A percentile compares a stretch with the other conserved stretches of the same genome.
These are phyloP conservation scores for Candida sanyaensis DNA, from an alignment of 1,139 yeast species.

Conservation along the genomic window DNA sequence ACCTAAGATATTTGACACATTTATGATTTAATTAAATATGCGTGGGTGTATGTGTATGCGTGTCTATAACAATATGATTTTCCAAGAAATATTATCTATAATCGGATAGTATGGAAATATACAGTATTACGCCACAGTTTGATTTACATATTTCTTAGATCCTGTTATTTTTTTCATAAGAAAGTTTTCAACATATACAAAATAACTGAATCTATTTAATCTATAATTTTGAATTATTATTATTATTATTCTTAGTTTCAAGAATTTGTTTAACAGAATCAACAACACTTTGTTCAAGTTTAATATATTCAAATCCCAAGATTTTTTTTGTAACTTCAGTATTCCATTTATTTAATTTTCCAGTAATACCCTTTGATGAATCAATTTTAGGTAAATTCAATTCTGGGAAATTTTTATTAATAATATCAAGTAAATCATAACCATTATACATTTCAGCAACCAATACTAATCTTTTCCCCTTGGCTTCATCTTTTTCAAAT, in stretches of 20 bases:
- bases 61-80: too few species aligned
- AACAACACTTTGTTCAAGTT: slow-evolving; percentile 32
- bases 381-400: slow-evolving; percentile 18
- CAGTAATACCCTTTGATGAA: slow-evolving; percentile 3
- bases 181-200: too few species aligned
- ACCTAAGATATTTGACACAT: too few species aligned
- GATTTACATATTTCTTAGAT: too few species aligned
- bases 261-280: slow-evolving; percentile 30
- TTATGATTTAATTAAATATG: too few species aligned
- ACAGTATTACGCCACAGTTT: too few species aligned
- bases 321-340: slow-evolving; percentile 27
- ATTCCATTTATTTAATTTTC: slow-evolving; percentile 15
- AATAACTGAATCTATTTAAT: too few species aligned
- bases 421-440: slow-evolving; percentile 34
- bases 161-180: too few species aligned
- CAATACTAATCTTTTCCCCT: slow-evolving; percentile 25
- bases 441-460: slow-evolving; percentile 25
- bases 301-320: slow-evolving; percentile 36
- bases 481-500: slow-evolving; percentile 27
- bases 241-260: neutral
- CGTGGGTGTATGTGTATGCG: too few species aligned
- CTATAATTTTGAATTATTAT: neutral
- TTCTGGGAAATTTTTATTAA: slow-evolving; percentile 22
- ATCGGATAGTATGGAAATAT: too few species aligned
- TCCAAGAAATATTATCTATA: too few species aligned